Conservation (phyloP, 192 early-diverging fungal genomes). For the Podila clonocystis region DNA sequence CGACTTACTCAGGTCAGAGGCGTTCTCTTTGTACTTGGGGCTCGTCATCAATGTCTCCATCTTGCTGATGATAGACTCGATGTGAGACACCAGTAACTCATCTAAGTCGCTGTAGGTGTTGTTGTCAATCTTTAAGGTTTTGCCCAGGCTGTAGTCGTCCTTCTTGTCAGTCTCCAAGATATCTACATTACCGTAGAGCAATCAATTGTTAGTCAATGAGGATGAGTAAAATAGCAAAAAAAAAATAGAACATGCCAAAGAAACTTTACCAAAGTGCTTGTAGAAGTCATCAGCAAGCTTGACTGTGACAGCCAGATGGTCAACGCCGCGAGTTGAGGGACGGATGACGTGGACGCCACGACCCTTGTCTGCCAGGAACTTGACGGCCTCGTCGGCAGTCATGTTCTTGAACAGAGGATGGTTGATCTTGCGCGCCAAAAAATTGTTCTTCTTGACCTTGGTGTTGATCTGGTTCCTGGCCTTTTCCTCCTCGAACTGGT, state of each 20-base stretch:
- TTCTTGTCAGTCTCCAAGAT: conserved; percentile 77
- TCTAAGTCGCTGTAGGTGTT: conserved; percentile 87
- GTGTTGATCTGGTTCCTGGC: conserved; percentile 40
- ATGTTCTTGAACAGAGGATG: conserved; percentile 89
- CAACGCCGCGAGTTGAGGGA: conserved; percentile 87
- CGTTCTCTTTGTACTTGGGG: conserved; percentile 81
- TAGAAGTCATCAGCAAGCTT: conserved; percentile 88
- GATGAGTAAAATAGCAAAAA: neutral
- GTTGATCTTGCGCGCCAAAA: conserved; percentile 69
- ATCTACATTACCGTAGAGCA: conserved; percentile 49
- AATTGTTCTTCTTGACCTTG: conserved; percentile 26
- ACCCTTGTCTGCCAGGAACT: conserved; percentile 71
- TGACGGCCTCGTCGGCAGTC: conserved; percentile 76
- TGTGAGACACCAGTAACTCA: conserved; percentile 88
- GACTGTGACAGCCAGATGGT: conserved; percentile 94
- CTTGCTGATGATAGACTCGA: conserved; percentile 83
- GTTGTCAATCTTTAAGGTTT: conserved; percentile 73
- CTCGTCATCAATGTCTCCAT: conserved; percentile 75
- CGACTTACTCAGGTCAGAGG: conserved; percentile 67
- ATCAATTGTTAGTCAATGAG: neutral
- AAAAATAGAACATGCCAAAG: too few relatives aligned
- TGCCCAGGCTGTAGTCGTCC: conserved; percentile 76
- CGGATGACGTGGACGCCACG: conserved; percentile 88
- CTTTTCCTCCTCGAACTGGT: conserved; percentile 53
- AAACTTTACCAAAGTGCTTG: conserved; percentile 81